phyloP scores from a whole-genome alignment of 192 early-diverging fungal genomes.

The Tieghemiomyces parasiticus region DNA sequence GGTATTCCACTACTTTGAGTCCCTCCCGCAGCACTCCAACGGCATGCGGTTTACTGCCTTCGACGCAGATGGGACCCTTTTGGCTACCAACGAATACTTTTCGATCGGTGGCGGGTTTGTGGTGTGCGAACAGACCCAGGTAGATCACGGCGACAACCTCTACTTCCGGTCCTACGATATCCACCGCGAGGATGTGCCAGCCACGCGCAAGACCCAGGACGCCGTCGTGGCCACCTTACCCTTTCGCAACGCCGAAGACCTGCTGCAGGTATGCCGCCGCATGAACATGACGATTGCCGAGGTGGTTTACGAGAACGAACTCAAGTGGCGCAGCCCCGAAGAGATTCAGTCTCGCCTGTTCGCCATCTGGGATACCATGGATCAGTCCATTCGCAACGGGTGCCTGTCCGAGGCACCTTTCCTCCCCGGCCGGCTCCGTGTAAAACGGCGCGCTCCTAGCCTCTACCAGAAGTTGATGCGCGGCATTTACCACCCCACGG shows the following conservation, averaged over 20 bases:
- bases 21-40: constrained; percentile 87
- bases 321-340: constrained; percentile 71
- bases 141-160: constrained; percentile 58
- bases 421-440: constrained; percentile 70
- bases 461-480: constrained; percentile 77
- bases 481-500: constrained; percentile 36
- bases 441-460: constrained; percentile 69
- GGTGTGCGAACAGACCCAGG: constrained; percentile 74
- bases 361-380: constrained; percentile 87
- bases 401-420: constrained; percentile 40
- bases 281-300: constrained; percentile 87
- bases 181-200: constrained; percentile 21
- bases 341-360: constrained; percentile 62
- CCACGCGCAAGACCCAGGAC: constrained; percentile 48
- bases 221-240: constrained; percentile 67
- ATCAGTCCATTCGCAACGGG: constrained; percentile 65
- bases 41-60: constrained; percentile 90
- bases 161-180: constrained; percentile 32
- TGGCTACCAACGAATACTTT: constrained; percentile 92
- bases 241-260: constrained; percentile 60
- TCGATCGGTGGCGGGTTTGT: constrained; percentile 94
- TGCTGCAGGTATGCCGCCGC: constrained; percentile 67
- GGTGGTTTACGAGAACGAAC: constrained; percentile 87
- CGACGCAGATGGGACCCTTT: constrained; percentile 61
- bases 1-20: constrained; percentile 76